phyloP scores from a whole-genome alignment of 805 yeast species.

The Pichia ethanolica region DNA sequence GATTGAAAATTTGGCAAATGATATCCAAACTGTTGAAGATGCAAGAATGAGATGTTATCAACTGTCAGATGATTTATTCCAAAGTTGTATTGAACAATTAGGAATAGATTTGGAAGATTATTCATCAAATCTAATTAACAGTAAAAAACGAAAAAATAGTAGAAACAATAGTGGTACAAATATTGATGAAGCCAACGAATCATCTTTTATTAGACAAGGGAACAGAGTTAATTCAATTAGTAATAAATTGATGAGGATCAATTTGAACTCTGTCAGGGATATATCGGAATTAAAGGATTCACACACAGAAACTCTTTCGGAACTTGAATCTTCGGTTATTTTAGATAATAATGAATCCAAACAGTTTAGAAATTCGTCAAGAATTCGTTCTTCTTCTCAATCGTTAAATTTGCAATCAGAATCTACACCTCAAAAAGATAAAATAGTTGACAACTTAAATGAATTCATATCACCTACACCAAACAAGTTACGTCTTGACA shows the following conservation, averaged over 20 bases:
- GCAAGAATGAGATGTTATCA: constrained; percentile 5
- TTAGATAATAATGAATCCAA: constrained; percentile 1
- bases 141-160: constrained; percentile 3
- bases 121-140: background rate
- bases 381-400: background rate
- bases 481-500: background rate
- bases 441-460: background rate
- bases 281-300: background rate
- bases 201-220: constrained; percentile 6
- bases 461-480: background rate
- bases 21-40: constrained; percentile 1
- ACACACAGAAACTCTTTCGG: constrained; percentile 4
- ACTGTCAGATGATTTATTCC: constrained; percentile 1
- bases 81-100: constrained; percentile 2
- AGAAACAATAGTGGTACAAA: background rate
- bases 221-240: constrained; percentile 12
- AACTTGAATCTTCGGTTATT: constrained; percentile 8
- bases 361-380: background rate
- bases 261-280: constrained; percentile 3
- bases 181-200: background rate
- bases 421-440: constrained; percentile 6
- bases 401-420: constrained; percentile 3
- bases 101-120: background rate
- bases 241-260: constrained; percentile 13
- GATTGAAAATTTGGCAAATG: constrained; percentile 3